A percentile compares a stretch with the other conserved stretches of the same genome.
These are phyloP conservation scores for Dendrobium chrysotoxum DNA, from an alignment of 106 monocot genomes.

Conservation along the genomic window DNA sequence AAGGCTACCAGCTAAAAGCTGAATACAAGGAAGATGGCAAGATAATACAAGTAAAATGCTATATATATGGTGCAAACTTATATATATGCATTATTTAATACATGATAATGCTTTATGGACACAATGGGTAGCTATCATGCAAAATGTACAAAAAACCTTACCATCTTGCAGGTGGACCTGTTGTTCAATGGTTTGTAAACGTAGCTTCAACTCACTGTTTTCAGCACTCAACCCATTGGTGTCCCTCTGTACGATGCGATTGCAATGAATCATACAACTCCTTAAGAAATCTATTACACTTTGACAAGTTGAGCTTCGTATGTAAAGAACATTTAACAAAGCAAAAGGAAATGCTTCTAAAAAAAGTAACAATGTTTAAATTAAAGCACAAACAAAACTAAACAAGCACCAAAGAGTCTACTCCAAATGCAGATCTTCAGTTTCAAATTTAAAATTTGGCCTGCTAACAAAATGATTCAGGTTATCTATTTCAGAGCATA, in stretches of 20 bases:
- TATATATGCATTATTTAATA: too few relatives aligned
- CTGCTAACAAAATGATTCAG: neutral
- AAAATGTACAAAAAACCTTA: conserved; percentile 18
- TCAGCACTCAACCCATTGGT: conserved; percentile 53
- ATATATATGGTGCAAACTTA: too few relatives aligned
- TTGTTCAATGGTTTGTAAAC: conserved; percentile 72
- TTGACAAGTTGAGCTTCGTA: neutral
- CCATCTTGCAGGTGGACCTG: conserved; percentile 79
- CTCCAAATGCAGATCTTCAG: neutral
- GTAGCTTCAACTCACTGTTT: conserved; percentile 79
- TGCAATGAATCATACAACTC: neutral
- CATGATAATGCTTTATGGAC: too few relatives aligned
- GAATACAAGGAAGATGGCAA: too few relatives aligned
- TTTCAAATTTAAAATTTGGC: neutral
- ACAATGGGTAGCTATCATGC: neutral
- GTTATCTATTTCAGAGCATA: neutral
- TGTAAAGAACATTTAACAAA: neutral
- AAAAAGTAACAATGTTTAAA: neutral
- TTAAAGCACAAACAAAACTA: neutral
- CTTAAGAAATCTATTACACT: neutral
- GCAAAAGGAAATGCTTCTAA: neutral
- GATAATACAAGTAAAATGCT: too few relatives aligned
- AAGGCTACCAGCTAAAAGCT: too few relatives aligned
- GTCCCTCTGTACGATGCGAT: conserved; percentile 49
- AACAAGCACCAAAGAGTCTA: neutral